Evolutionary conservation across 2,329 filamentous ascomycete genomes (phyloP).

Genomic region (Cladosporium halotolerans): DNA sequence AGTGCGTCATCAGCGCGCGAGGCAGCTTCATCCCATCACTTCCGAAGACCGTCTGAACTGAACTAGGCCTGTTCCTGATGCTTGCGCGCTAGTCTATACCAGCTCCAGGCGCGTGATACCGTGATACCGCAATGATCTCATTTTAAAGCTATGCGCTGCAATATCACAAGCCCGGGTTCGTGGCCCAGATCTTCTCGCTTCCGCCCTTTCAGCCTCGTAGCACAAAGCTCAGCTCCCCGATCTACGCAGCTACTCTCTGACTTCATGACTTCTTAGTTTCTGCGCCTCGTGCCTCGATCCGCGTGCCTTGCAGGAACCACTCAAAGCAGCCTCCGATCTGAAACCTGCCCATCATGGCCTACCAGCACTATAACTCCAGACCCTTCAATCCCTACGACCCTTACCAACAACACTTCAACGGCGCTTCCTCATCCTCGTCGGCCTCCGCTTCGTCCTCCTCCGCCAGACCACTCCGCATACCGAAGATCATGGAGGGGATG

Average conservation of each 20-base stretch:
- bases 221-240: not conserved
- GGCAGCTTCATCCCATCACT: too few species aligned
- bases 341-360: not conserved
- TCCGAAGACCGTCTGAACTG: too few species aligned
- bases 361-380: not conserved
- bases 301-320: not conserved
- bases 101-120: too few species aligned
- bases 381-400: not conserved
- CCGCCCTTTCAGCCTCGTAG: too few species aligned
- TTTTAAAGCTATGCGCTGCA: too few species aligned
- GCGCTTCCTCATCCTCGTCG: not conserved
- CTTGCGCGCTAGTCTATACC: too few species aligned
- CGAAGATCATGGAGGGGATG: constrained; percentile 6
- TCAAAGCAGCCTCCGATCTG: not conserved
- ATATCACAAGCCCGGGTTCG: too few species aligned
- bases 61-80: too few species aligned
- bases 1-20: too few species aligned
- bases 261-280: not conserved
- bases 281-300: not conserved
- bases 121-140: too few species aligned
- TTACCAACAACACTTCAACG: not conserved
- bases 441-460: not conserved
- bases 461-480: not conserved
- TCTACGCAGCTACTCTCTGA: not conserved
- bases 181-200: too few species aligned